Evolutionary conservation across 2,329 filamentous ascomycete genomes (phyloP), one percentile per base, ranked within the genome.

Genomic region (Fusarium palustre): DNA sequence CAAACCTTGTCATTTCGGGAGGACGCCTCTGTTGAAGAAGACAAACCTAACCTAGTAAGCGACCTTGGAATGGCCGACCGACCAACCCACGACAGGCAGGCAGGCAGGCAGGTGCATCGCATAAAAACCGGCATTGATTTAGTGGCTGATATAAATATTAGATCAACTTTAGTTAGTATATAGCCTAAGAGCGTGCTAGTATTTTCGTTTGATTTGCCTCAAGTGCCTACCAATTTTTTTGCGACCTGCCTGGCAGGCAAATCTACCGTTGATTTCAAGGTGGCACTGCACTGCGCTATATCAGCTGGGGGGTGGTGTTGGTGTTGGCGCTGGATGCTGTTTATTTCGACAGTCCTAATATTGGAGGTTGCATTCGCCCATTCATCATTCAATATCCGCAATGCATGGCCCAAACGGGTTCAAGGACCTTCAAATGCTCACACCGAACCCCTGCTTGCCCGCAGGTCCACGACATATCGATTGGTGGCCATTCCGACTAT

Each of bases 381-480:
- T 62, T 57, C 56, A 66, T 53, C 64, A 56, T 66, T 67, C 66
- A 70, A 68, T 57, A 59, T 69, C 61, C 62, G 54, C 57, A 49
- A 67, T 59, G 54, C 66, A 69, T 64, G 57, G 42, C 66, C 66
- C 63, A 69, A 69, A 69, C 66, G 66, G 66, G 66, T 69, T 69
- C 66, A 66, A 70, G 59, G 66, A 70, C 66, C 60, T 69, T 62
- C 55, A 69, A 72, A 73, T 72, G 59, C 60, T 58, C 60, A 66
- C 66, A 61, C 33, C 50, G 45, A 57, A 56, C 70, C 71, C 72
- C 72, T 74, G 70, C 66, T 71, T 68, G 66, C 59, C 71, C 67
- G 67, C 67, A 70, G 63, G 72, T 74, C 69, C 69, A 71, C 59
- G 60, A 52, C 54, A 46, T 59, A 69, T 74, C 72, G 71, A 74